Percentiles rank a stretch among this genome's conserved stretches.
Evolutionary conservation across 192 early-diverging fungal species (phyloP).

Genomic region (Rhizoclosmatium globosum): DNA sequence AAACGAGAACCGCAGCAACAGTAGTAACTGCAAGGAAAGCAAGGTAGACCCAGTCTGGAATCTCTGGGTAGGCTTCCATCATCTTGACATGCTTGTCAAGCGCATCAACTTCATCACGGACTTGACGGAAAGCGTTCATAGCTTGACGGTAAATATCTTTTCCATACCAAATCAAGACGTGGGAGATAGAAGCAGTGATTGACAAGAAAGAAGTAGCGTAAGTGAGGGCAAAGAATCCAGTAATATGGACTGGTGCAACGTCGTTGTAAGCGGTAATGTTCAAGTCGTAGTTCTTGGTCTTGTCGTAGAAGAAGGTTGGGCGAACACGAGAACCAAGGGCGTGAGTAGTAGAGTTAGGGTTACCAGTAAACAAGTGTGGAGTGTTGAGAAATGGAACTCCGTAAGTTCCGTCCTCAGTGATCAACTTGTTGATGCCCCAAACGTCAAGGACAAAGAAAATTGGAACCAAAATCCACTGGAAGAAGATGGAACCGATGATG

Average conservation of each 20-base stretch:
- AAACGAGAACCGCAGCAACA: too few species aligned
- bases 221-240: constrained; percentile 32
- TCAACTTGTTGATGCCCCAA: constrained; percentile 4
- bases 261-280: too few species aligned
- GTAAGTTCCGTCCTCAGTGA: constrained; percentile 13
- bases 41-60: constrained; percentile 67
- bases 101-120: too few species aligned
- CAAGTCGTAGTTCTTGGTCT: too few species aligned
- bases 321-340: constrained; percentile 5
- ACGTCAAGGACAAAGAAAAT: too few species aligned
- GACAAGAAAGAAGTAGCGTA: constrained; percentile 51
- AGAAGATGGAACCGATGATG: constrained; percentile 8
- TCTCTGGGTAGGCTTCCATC: too few species aligned
- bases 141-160: too few species aligned
- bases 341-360: constrained; percentile 20
- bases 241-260: constrained; percentile 28
- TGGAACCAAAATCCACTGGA: constrained; percentile 4
- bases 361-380: too few species aligned
- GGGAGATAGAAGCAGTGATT: constrained; percentile 61
- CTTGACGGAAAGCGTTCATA: too few species aligned
- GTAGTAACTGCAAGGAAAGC: constrained; percentile 51
- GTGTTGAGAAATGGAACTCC: constrained; percentile 8
- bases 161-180: constrained; percentile 66
- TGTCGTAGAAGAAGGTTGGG: constrained; percentile 26
- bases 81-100: too few species aligned